These are phyloP conservation scores for Penicillium parvum DNA, from an alignment of 495 filamentous ascomycete species.

Conservation along the genomic window DNA sequence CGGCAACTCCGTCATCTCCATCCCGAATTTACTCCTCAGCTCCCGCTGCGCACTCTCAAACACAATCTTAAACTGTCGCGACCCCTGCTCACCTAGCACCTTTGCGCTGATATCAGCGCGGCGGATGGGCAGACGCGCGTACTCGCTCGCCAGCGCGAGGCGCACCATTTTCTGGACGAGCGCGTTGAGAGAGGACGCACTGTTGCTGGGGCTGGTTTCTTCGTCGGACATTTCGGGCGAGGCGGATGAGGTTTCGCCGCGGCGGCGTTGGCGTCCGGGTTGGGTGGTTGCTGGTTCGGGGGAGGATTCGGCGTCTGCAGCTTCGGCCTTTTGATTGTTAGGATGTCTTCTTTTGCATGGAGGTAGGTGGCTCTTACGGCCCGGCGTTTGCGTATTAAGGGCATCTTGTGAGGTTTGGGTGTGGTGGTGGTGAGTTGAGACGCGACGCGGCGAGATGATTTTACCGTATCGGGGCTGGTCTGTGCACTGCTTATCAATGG, in stretches of 20 bases:
- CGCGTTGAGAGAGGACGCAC: constrained; percentile 48
- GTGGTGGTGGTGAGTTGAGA: background rate
- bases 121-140: constrained; percentile 70
- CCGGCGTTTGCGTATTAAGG: constrained; percentile 34
- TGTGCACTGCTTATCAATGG: no score
- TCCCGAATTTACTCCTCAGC: constrained; percentile 67
- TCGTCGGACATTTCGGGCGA: constrained; percentile 10
- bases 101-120: constrained; percentile 74
- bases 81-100: constrained; percentile 42
- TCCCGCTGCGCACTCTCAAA: constrained; percentile 65
- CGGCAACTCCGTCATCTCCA: constrained; percentile 82
- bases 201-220: no score
- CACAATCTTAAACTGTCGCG: constrained; percentile 60
- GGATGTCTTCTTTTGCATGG: constrained; percentile 3
- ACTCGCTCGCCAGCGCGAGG: constrained; percentile 86
- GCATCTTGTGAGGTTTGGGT: constrained; percentile 22
- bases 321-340: no score
- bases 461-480: no score
- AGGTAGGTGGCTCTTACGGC: constrained; percentile 25
- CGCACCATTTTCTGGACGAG: constrained; percentile 86
- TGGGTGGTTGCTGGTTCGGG: constrained; percentile 1
- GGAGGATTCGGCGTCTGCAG: constrained; percentile 5
- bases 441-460: no score
- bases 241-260: constrained; percentile 8
- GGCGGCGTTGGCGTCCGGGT: constrained; percentile 17